These are phyloP conservation scores for Salicornia ramosissima DNA, from an alignment of 148 eudicot species.

Conservation along the genomic window DNA sequence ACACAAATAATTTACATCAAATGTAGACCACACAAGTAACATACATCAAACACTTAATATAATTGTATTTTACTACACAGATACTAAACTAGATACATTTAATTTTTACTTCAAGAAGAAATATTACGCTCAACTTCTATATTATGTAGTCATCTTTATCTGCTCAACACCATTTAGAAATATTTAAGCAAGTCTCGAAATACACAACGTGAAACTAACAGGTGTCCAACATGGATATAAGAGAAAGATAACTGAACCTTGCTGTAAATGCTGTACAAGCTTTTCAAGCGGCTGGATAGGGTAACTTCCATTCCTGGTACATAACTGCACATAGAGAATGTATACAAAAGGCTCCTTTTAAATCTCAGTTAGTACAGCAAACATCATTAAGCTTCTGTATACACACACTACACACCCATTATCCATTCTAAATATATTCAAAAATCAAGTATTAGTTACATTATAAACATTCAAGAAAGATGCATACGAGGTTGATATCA, in stretches of 20 bases:
- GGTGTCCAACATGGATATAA: neutral
- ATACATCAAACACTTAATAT: neutral
- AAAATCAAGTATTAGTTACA: neutral
- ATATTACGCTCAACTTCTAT: neutral
- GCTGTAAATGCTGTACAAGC: conserved; percentile 85
- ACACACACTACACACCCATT: neutral
- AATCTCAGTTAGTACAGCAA: conserved; percentile 13
- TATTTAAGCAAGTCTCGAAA: neutral
- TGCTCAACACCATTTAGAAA: neutral
- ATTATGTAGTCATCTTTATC: neutral
- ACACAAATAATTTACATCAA: neutral
- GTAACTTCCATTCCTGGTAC: conserved; percentile 97
- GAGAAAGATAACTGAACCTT: conserved; percentile 43
- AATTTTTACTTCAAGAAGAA: neutral
- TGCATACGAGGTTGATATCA: conserved; percentile 87
- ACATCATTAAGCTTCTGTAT: conserved; percentile 9
- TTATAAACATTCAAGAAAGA: conserved; percentile 1
- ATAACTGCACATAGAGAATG: conserved; percentile 53
- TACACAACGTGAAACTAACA: neutral
- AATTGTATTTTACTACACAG: neutral
- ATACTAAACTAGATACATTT: neutral
- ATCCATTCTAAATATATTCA: neutral
- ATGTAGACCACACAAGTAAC: neutral
- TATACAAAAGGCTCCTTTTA: conserved; percentile 13
- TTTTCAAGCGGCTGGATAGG: conserved; percentile 80